These are phyloP conservation scores for Aurinia saxatilis DNA, from an alignment of 345 rosid species.

Conservation along the genomic window DNA sequence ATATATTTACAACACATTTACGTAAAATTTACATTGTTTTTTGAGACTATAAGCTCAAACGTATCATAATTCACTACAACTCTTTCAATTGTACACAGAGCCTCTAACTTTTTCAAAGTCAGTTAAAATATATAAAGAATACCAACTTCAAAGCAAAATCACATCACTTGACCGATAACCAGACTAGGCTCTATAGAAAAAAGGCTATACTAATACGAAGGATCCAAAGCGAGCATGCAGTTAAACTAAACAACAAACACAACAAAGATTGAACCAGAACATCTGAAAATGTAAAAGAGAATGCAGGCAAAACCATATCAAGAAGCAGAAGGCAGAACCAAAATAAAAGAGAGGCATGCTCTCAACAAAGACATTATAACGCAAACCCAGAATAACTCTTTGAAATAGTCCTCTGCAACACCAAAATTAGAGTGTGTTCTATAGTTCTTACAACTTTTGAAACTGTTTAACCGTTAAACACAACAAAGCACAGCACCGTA, in stretches of 20 bases:
- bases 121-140: not conserved
- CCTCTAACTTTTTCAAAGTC: too few relatives aligned
- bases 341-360: conserved; percentile 11
- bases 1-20: too few relatives aligned
- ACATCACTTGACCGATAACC: not conserved
- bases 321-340: not conserved
- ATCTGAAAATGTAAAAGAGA: not conserved
- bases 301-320: not conserved
- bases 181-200: not conserved
- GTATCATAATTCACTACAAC: too few relatives aligned
- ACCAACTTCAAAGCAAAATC: not conserved
- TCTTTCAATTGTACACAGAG: too few relatives aligned
- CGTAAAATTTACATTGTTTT: too few relatives aligned
- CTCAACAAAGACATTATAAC: not conserved
- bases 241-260: too few relatives aligned
- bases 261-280: not conserved
- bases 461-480: conserved; percentile 23
- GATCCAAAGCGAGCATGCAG: not conserved
- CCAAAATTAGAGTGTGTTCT: conserved; percentile 17
- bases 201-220: not conserved
- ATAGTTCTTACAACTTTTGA: conserved; percentile 18
- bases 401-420: conserved; percentile 9
- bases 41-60: too few relatives aligned
- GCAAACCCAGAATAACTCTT: conserved; percentile 20
- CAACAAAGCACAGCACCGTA: not conserved